Base-by-base conservation (phyloP, 208 protist species). In the Jaenimonas drosophilae region DNA sequence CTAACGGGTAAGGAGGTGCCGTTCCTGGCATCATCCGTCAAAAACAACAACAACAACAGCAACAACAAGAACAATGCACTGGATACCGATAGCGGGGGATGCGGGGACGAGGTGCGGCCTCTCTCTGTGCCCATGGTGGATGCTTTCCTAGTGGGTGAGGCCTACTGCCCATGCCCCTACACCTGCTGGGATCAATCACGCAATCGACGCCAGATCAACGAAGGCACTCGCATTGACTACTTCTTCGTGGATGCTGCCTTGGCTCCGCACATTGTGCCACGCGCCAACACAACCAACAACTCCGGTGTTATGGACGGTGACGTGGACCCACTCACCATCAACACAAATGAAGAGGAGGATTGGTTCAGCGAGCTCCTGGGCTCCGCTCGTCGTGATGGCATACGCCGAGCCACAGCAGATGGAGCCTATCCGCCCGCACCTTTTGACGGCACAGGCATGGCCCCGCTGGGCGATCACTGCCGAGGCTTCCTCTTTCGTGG, bases 131-230 rank as follows among this genome's bases (percentile, higher is more conserved):
- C 31, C 4, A 45, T 54, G 2, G 7, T 29, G 28, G 49, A 4
- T 21, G n/a, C 28, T 5, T 3, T 7, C 9, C 9, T 2, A 5
- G n/a, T 12, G 19, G 21, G 29, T 0, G 23, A 30, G 11, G 14
- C 48, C 3, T 81, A 77, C 60, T 76, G 68, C 59, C 70, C 78
- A 0, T 84, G 75, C 39, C 77, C 84, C 1, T 93, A 81, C 64
- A 95, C 88, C 16, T 91, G 84, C 59, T 95, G 84, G 82, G 83
- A 95, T 53, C 88, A 95, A 50, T 88, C 73, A 9, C 73, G 63
- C 53, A 95, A 95, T 55, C 64, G 64, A 29, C 80, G 88, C 9
- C 72, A 76, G 7, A 60, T 64, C 24, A 95, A 95, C 54, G 75
- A 87, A 23, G 88, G 88, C 30, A 90, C 76, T 6, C 77, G 88